Conservation (phyloP, 208 protist genomes). For the Leptomonas pyrrhocoris region DNA sequence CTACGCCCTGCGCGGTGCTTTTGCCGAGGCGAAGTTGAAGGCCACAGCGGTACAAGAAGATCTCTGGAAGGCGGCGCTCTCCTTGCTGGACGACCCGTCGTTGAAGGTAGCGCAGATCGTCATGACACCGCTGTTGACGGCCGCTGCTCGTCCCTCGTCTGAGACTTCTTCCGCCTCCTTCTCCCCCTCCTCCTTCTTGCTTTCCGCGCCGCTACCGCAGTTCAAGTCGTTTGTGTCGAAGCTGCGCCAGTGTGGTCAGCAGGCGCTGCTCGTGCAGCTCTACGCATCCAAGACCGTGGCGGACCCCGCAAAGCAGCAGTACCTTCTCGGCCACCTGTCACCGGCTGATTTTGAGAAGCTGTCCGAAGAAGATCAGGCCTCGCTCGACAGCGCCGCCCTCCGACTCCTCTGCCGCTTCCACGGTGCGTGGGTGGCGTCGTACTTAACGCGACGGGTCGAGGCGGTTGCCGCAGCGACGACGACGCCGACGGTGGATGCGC, state of each 20-base stretch:
- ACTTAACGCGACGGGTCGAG: conserved; percentile 12
- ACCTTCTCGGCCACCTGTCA: conserved; percentile 5
- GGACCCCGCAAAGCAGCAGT: conserved; percentile 8
- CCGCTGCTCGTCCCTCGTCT: too few species aligned
- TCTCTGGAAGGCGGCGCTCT: background rate
- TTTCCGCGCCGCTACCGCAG: background rate
- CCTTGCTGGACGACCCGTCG: conserved; percentile 20
- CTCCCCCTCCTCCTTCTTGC: conserved; percentile 5
- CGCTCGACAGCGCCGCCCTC: conserved; percentile 1
- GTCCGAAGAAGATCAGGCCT: conserved; percentile 11
- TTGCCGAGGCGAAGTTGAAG: background rate
- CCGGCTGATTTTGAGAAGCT: conserved; percentile 15
- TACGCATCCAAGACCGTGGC: conserved; percentile 4
- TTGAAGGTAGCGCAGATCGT: conserved; percentile 6
- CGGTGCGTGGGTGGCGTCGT: conserved; percentile 2
- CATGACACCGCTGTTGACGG: conserved; percentile 11
- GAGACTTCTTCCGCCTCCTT: background rate
- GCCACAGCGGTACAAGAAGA: background rate
- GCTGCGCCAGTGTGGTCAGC: background rate
- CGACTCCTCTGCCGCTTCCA: conserved; percentile 15
- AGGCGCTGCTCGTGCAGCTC: conserved; percentile 4
- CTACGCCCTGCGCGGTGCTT: conserved; percentile 26
- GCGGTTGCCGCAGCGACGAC: background rate
- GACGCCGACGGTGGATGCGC: background rate
- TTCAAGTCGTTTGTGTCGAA: conserved; percentile 12